Base-by-base conservation (phyloP, 352 stramenopile genomes). In the Phytophthora boehmeriae region DNA sequence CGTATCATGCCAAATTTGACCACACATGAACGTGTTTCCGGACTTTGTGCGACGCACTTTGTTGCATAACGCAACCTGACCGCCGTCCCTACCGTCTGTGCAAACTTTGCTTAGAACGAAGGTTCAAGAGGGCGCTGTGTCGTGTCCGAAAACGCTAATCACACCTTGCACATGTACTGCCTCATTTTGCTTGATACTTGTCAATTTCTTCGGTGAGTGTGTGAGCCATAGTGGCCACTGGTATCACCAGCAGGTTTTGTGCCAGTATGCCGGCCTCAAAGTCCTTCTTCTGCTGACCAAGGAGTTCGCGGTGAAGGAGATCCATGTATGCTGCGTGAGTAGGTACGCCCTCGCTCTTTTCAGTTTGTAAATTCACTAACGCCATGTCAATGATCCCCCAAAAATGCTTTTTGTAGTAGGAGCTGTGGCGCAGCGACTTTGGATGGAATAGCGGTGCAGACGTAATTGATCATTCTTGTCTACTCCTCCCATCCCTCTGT, bases 331-430 rank as follows among this genome's bases (percentile, higher is more conserved):
- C 53, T 2, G 52, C 48, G 28, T 68, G 58, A 0, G 48, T 56
- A 30, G 58, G 51, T 28, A 54, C 44, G 16, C 1, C 9, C 34
- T 69, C 39, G 0, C 45, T 30, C 1, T 59, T 44, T 9, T 57
- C 44, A 66, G 11, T 1, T 44, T 49, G 48, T 68, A 27, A 3
- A 75, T 75, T 75, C 5, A 74, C 50, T 0, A 74, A 14, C 25
- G 59, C 28, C 66, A 66, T 74, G 22, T 70, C 59, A 9, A 69
- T 38, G 34, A 74, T 50, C 0, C 45, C 66, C 2, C 66, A 42
- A 19, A 74, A 66, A 1, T 66, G 1, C n/a, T 50, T 63, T 13
- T 70, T 74, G 66, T 64, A 61, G 54, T 74, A 74, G 41, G 60
- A 63, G 8, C 28, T 13, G 2, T 66, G 47, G 1, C 44, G 2